phyloP scores from a whole-genome alignment of 106 monocot species.

The Dioscorea zingiberensis region DNA sequence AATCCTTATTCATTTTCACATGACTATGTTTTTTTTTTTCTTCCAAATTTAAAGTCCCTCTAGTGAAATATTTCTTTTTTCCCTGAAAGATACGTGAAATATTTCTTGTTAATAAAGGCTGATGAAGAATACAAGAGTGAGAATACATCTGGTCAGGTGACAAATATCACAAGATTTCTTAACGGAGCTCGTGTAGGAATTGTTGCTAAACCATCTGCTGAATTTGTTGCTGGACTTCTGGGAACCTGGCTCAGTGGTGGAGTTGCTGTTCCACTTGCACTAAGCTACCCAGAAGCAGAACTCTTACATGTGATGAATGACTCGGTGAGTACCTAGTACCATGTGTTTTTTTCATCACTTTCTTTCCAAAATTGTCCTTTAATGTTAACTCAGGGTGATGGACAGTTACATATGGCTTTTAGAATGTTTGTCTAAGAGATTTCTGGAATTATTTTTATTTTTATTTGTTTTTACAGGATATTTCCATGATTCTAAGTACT shows the following conservation, averaged over 20 bases:
- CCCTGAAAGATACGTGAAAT: no score
- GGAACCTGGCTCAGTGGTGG: conserved; percentile 96
- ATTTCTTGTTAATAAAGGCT: conserved; percentile 7
- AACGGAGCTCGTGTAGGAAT: conserved; percentile 82
- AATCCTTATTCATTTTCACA: neutral
- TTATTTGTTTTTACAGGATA: conserved; percentile 43
- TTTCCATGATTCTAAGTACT: conserved; percentile 82
- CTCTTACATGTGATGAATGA: conserved; percentile 94
- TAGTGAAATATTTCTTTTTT: conserved; percentile 1
- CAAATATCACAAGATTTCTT: conserved; percentile 22
- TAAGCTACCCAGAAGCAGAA: conserved; percentile 93
- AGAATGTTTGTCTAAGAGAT: neutral
- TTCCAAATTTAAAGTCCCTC: neutral
- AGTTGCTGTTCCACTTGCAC: conserved; percentile 92
- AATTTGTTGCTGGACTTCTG: conserved; percentile 87
- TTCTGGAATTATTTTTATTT: neutral
- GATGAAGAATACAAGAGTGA: neutral
- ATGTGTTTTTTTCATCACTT: neutral
- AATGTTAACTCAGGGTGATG: neutral
- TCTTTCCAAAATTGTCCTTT: neutral
- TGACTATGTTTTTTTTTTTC: neutral
- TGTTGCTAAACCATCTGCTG: conserved; percentile 90
- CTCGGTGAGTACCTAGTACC: conserved; percentile 36
- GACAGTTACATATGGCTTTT: neutral
- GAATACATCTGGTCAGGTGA: conserved; percentile 9